Evolutionary conservation across 495 filamentous ascomycete genomes (phyloP).

Genomic region (Penicillium paxilli): DNA sequence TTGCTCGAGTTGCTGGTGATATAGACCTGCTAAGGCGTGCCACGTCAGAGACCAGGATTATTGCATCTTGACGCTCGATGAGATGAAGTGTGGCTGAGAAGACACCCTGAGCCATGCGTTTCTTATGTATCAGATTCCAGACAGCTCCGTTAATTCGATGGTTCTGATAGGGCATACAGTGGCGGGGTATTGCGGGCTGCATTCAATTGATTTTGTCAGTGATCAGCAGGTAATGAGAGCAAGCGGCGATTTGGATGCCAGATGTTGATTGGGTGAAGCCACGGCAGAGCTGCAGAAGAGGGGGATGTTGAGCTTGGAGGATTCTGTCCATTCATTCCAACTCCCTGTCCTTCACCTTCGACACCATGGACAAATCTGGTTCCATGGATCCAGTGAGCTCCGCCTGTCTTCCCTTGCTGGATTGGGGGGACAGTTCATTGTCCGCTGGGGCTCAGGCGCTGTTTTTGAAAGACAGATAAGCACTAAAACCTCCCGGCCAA

Average conservation of each 20-base stretch:
- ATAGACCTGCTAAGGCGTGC: conserved; percentile 17
- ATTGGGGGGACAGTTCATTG: not conserved
- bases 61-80: conserved; percentile 2
- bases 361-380: not conserved
- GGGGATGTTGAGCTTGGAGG: not conserved
- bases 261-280: conserved; percentile 16
- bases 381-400: not conserved
- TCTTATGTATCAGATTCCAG: conserved; percentile 25
- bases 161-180: conserved; percentile 20
- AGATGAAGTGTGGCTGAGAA: conserved; percentile 16
- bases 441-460: conserved; percentile 13
- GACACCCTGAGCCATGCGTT: conserved; percentile 13
- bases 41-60: conserved; percentile 31
- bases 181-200: conserved; percentile 13
- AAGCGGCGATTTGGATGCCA: conserved; percentile 1
- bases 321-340: conserved; percentile 2
- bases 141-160: not conserved
- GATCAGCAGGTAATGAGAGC: conserved; percentile 9
- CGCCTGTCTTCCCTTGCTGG: not conserved
- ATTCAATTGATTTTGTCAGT: conserved; percentile 7
- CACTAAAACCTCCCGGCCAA: conserved; percentile 6
- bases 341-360: not conserved
- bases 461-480: conserved; percentile 14
- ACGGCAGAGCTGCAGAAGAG: conserved; percentile 11
- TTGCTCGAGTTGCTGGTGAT: conserved; percentile 6